Percentiles rank a stretch among this genome's conserved stretches.
These are phyloP conservation scores for Colletotrichum agaves DNA, from an alignment of 2,329 filamentous ascomycete species.

Conservation along the genomic window DNA sequence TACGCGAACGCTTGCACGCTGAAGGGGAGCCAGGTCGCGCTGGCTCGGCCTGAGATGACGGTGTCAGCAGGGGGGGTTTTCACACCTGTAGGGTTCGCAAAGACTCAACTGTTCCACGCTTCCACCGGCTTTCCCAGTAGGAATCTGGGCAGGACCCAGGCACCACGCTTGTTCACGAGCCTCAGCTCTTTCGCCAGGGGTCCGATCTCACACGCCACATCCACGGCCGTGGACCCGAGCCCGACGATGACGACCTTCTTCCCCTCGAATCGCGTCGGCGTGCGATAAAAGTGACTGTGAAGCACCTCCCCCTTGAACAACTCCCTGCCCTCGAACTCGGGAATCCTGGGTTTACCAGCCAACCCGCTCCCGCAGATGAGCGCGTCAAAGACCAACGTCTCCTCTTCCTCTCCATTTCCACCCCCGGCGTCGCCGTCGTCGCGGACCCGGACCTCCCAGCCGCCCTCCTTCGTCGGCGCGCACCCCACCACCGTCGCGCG, in stretches of 20 bases:
- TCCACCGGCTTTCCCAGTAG: conserved; percentile 50
- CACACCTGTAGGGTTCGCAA: not conserved
- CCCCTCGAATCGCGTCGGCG: conserved; percentile 46
- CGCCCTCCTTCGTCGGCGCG: conserved; percentile 40
- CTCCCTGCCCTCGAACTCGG: conserved; percentile 46
- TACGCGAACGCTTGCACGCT: conserved; percentile 45
- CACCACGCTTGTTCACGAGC: conserved; percentile 50
- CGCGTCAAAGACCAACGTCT: conserved; percentile 46
- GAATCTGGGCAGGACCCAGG: conserved; percentile 52
- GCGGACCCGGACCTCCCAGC: conserved; percentile 45
- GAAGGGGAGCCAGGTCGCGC: conserved; percentile 44
- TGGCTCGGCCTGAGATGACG: conserved; percentile 40
- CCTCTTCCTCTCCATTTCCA: conserved; percentile 4
- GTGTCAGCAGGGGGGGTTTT: not conserved
- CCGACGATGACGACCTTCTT: conserved; percentile 51
- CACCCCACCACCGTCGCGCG: conserved; percentile 47
- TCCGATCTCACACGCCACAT: conserved; percentile 51
- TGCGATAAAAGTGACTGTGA: conserved; percentile 52
- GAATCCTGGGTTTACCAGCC: conserved; percentile 45
- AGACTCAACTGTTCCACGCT: conserved; percentile 48
- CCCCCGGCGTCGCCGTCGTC: conserved; percentile 22
- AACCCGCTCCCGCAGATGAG: conserved; percentile 50
- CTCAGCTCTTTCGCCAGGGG: conserved; percentile 48
- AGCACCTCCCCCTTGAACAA: conserved; percentile 48
- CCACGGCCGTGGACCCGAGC: conserved; percentile 51